Conservation (phyloP, 2,329 filamentous ascomycete species). For the Hawksworthiomyces lignivorus region DNA sequence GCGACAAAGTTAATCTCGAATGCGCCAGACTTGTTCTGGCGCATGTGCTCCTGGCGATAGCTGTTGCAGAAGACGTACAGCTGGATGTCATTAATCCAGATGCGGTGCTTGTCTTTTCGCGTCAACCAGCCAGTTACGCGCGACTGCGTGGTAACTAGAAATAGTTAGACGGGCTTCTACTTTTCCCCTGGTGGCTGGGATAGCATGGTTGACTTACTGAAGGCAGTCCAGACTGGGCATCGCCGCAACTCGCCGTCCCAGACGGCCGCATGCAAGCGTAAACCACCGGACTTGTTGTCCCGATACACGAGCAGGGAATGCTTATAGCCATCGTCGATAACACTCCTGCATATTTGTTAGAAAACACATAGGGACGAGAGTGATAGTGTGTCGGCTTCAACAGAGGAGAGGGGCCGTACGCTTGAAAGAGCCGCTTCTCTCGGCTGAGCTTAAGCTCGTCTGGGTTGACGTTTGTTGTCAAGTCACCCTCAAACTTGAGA, state of each 20-base stretch:
- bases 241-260: conserved; percentile 45
- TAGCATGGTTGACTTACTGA: conserved; percentile 34
- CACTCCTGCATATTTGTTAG: conserved; percentile 33
- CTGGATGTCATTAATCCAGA: conserved; percentile 47
- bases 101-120: conserved; percentile 35
- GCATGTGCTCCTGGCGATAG: conserved; percentile 46
- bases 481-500: conserved; percentile 43
- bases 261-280: conserved; percentile 49
- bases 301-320: conserved; percentile 48
- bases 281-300: conserved; percentile 38
- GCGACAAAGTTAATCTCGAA: conserved; percentile 45
- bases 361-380: not conserved
- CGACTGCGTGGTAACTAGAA: conserved; percentile 44
- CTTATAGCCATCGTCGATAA: conserved; percentile 46
- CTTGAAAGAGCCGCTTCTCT: conserved; percentile 48
- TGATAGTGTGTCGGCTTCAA: too few relatives aligned
- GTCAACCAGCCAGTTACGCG: conserved; percentile 43
- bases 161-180: not conserved
- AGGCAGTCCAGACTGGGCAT: conserved; percentile 58
- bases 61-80: conserved; percentile 52
- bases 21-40: conserved; percentile 37
- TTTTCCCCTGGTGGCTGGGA: not conserved
- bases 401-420: too few relatives aligned
- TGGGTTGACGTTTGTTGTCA: conserved; percentile 35
- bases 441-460: conserved; percentile 37